Base-by-base conservation (phyloP, 257 asterid genomes). In the Salvia hispanica region DNA sequence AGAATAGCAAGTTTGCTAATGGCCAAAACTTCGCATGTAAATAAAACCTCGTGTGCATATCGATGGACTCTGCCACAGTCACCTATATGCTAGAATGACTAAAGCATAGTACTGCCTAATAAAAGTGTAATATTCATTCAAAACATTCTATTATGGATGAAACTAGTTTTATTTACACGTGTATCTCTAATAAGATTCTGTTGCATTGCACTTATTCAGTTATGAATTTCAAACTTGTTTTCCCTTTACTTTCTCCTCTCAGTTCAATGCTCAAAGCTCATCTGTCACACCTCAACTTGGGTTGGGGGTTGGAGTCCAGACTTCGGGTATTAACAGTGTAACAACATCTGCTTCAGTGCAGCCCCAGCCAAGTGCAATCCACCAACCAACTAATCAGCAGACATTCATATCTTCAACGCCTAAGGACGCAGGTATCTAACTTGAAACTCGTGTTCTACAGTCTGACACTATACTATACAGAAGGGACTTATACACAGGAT, bases 231-330 rank as follows among this genome's bases (percentile, higher is more conserved):
- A 65, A 31, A 40, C 63, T 16, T 53, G 7, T 33, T 65, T 58
- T 61, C 58, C 70, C 72, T 63, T 76, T 69, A 64, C 56, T 18
- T 31, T 60, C 52, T 73, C 57, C 48, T 72, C 78, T 66, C 94
- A 88, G 97, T 93, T 88, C 83, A 90, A 83, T 79, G 83, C 90
- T 78, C 97, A 85, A 80, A 85, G 92, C 89, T 76, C 92, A 66
- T 70, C 95, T 57, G 72, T 76, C 62, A 7, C 89, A 72, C 85
- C 95, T 76, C 95, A 85, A 79, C 87, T 79, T 78, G 89, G 91
- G 58, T 69, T 84, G 80, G 94, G 95, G 71, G 77, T 80, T 75
- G 90, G 86, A 67, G 82, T 72, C 81, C 93, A 85, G 80, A 73
- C 86, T 80, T 80, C 88, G 76, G 86, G 84, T 72, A 72, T 74